Percentiles rank a stretch among this genome's conserved stretches.
Evolutionary conservation across 2,329 filamentous ascomycete species (phyloP).

Genomic region (Lomentospora prolificans): DNA sequence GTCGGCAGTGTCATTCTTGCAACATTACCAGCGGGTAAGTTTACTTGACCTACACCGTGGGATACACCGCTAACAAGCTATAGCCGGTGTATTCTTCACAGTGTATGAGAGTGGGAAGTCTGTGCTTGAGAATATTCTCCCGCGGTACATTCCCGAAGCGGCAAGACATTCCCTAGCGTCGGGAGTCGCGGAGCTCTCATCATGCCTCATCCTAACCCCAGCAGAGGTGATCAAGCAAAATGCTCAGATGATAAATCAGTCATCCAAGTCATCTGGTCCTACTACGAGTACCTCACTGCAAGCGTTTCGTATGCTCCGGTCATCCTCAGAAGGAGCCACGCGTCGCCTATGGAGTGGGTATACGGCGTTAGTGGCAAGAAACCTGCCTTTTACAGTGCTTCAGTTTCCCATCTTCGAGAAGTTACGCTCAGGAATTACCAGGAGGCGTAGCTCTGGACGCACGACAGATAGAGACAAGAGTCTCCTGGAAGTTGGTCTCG

Average conservation of each 20-base stretch:
- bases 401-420: slow-evolving; percentile 84
- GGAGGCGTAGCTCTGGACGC: slow-evolving; percentile 2
- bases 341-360: slow-evolving; percentile 62
- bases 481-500: slow-evolving; percentile 55
- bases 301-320: slow-evolving; percentile 33
- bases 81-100: neutral
- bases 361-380: slow-evolving; percentile 68
- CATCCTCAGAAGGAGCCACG: slow-evolving; percentile 41
- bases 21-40: slow-evolving; percentile 72
- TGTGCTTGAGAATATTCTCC: neutral
- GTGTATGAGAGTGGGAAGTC: neutral
- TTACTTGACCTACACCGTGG: no score
- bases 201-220: slow-evolving; percentile 77
- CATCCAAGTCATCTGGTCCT: slow-evolving; percentile 13
- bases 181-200: slow-evolving; percentile 61
- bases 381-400: slow-evolving; percentile 77
- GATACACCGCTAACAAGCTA: no score
- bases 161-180: neutral
- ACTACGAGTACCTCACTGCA: slow-evolving; percentile 30
- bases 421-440: slow-evolving; percentile 46
- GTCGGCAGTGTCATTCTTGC: slow-evolving; percentile 76
- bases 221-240: slow-evolving; percentile 92
- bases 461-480: slow-evolving; percentile 19
- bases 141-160: neutral
- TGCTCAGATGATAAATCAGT: slow-evolving; percentile 63